These are phyloP conservation scores for Pachyrhizus erosus DNA, from an alignment of 306 rosid genomes.

Conservation along the genomic window DNA sequence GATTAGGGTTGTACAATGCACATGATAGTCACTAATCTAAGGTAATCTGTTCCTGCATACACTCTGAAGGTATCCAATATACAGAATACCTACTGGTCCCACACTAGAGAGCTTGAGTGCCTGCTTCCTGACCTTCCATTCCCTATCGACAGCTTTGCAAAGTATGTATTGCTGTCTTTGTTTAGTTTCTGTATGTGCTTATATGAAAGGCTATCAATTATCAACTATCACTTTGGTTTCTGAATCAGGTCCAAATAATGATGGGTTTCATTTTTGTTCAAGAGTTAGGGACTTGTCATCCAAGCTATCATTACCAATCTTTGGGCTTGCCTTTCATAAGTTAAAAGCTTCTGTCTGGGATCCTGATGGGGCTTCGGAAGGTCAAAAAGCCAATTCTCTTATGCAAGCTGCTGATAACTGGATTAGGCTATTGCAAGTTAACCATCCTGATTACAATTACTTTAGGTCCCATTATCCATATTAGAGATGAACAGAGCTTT, in stretches of 20 bases:
- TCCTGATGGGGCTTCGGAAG: slow-evolving; percentile 51
- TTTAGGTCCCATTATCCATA: slow-evolving; percentile 55
- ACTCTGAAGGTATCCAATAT: slow-evolving; percentile 80
- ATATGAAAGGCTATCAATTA: neutral
- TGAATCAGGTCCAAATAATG: slow-evolving; percentile 57
- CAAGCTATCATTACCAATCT: slow-evolving; percentile 61
- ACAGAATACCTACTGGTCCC: slow-evolving; percentile 85
- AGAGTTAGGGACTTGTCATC: slow-evolving; percentile 42
- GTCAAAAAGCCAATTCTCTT: slow-evolving; percentile 59
- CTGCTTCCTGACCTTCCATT: slow-evolving; percentile 81
- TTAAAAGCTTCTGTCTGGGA: slow-evolving; percentile 68
- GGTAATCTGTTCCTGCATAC: slow-evolving; percentile 4
- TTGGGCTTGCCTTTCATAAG: slow-evolving; percentile 77
- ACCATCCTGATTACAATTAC: slow-evolving; percentile 71
- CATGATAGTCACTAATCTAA: slow-evolving; percentile 17
- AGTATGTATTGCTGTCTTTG: slow-evolving; percentile 47
- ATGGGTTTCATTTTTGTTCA: slow-evolving; percentile 48
- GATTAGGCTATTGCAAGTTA: slow-evolving; percentile 59
- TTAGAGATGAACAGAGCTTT: slow-evolving; percentile 51
- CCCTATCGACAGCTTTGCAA: slow-evolving; percentile 58
- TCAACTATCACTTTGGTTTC: slow-evolving; percentile 12
- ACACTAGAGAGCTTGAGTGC: slow-evolving; percentile 73
- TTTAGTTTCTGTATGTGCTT: neutral
- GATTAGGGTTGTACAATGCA: slow-evolving; percentile 5
- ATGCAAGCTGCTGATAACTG: slow-evolving; percentile 67